Evolutionary conservation across 2,329 filamentous ascomycete genomes (phyloP), one percentile per base, ranked within the genome.

Genomic region (Colletotrichum camelliae): DNA sequence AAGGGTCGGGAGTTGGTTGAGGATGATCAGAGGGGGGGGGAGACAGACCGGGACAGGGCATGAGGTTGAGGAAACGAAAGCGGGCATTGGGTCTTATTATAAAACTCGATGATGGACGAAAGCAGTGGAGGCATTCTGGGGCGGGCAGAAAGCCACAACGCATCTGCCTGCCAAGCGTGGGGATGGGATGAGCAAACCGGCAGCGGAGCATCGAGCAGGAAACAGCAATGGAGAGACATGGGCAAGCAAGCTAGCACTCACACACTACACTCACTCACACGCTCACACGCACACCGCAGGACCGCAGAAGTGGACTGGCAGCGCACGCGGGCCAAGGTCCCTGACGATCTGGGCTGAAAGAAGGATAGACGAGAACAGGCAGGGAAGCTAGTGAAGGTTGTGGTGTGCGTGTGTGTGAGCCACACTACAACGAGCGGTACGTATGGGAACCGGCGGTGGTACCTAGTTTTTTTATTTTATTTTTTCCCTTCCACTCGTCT

Each of bases 41-140:
- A 21, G 24, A 24, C 37, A 43, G 37, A 61, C 62, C 16, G 69
- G 73, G 43, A 48, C 37, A 67, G 72, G 68, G 72, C 58, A 70
- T 29, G 55, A 62, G 39, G 37, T 31, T 31, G 57, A 24, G 64
- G 69, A 64, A 72, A 72, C 68, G 61, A 67, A 64, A 68, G 73
- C 73, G 55, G 67, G 73, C 62, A 58, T 72, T 75, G 24, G 67
- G 73, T 72, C 73, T 75, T 72, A 72, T 75, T 75, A 75, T 75
- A 75, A 75, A 72, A 75, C 73, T 66, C 67, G 60, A 75, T 67
- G 61, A 72, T 37, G 24, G 62, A 52, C 69, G 33, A 43, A 68
- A 75, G 62, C 73, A n/a, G n/a, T n/a, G n/a, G n/a, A 62, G 67
- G 73, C 62, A 58, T 72, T 75, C 70, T 29, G 62, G 65, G 39